Percentiles rank a stretch among this genome's conserved stretches.
Evolutionary conservation across 2,329 filamentous ascomycete genomes (phyloP).

Genomic region (Ophiostoma ips): DNA sequence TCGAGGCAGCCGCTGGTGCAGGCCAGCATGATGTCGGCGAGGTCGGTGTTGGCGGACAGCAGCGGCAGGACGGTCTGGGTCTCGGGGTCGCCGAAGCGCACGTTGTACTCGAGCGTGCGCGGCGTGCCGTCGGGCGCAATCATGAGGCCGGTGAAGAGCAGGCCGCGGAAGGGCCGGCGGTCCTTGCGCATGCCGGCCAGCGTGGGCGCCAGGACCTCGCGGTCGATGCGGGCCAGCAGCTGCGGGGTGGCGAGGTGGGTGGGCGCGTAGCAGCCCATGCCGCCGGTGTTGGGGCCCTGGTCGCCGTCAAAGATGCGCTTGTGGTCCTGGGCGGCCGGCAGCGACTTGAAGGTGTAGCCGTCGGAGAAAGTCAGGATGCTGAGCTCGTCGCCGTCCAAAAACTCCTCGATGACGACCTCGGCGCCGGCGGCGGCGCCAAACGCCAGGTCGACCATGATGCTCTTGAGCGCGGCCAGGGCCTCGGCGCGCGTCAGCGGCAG

Average conservation of each 20-base stretch:
- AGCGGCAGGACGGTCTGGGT: slow-evolving; percentile 76
- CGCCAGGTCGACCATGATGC: slow-evolving; percentile 80
- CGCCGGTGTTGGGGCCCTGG: slow-evolving; percentile 82
- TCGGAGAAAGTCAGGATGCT: slow-evolving; percentile 87
- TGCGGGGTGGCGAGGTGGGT: slow-evolving; percentile 64
- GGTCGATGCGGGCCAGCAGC: slow-evolving; percentile 65
- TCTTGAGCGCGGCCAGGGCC: slow-evolving; percentile 64
- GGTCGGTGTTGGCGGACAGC: slow-evolving; percentile 62
- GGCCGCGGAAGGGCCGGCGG: slow-evolving; percentile 56
- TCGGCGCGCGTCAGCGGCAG: slow-evolving; percentile 72
- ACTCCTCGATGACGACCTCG: slow-evolving; percentile 93
- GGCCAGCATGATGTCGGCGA: slow-evolving; percentile 79
- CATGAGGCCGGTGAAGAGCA: slow-evolving; percentile 87
- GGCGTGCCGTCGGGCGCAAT: slow-evolving; percentile 61
- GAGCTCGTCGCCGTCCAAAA: slow-evolving; percentile 78
- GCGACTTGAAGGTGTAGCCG: slow-evolving; percentile 65
- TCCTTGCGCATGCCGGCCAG: slow-evolving; percentile 79
- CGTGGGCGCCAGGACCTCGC: slow-evolving; percentile 75
- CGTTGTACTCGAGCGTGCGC: slow-evolving; percentile 83
- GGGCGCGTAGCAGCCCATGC: slow-evolving; percentile 96
- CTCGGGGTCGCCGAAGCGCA: slow-evolving; percentile 84
- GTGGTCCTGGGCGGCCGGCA: slow-evolving; percentile 91
- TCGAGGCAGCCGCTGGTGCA: slow-evolving; percentile 65
- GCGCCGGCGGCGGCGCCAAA: slow-evolving; percentile 70
- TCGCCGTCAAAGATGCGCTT: slow-evolving; percentile 90